phyloP scores from a whole-genome alignment of 345 rosid species.

The Heritiera fomes region DNA sequence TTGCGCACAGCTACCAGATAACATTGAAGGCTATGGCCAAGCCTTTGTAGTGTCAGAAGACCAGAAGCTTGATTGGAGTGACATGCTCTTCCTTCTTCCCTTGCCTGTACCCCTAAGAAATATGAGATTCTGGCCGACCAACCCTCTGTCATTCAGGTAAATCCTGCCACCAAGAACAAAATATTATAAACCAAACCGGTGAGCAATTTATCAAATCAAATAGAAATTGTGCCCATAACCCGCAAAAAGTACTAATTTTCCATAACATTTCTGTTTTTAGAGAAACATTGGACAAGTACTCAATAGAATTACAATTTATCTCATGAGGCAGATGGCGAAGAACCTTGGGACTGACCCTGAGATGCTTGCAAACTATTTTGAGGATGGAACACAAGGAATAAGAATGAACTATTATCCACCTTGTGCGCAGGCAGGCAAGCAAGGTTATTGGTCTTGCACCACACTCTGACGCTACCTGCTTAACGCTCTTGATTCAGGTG shows the following conservation, averaged over 20 bases:
- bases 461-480: conserved; percentile 40
- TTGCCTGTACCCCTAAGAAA: conserved; percentile 33
- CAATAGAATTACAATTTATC: conserved; percentile 22
- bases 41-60: conserved; percentile 52
- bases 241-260: neutral
- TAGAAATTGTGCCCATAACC: too few relatives aligned
- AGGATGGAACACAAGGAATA: conserved; percentile 33
- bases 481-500: conserved; percentile 38
- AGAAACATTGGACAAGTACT: conserved; percentile 35
- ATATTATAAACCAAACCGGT: neutral
- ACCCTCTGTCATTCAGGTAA: conserved; percentile 47
- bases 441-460: conserved; percentile 41
- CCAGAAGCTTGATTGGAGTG: conserved; percentile 57
- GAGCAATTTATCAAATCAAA: too few relatives aligned
- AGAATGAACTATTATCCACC: conserved; percentile 54
- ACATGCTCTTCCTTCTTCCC: conserved; percentile 43
- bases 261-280: neutral
- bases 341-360: conserved; percentile 36
- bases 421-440: conserved; percentile 26
- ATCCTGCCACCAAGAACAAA: neutral
- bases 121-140: conserved; percentile 28
- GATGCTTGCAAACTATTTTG: conserved; percentile 26
- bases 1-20: conserved; percentile 34
- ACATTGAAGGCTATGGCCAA: conserved; percentile 50
- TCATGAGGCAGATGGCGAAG: conserved; percentile 32